A percentile compares a stretch with the other conserved stretches of the same genome.
phyloP scores from a whole-genome alignment of 345 rosid genomes.

The Brassica nigra region DNA sequence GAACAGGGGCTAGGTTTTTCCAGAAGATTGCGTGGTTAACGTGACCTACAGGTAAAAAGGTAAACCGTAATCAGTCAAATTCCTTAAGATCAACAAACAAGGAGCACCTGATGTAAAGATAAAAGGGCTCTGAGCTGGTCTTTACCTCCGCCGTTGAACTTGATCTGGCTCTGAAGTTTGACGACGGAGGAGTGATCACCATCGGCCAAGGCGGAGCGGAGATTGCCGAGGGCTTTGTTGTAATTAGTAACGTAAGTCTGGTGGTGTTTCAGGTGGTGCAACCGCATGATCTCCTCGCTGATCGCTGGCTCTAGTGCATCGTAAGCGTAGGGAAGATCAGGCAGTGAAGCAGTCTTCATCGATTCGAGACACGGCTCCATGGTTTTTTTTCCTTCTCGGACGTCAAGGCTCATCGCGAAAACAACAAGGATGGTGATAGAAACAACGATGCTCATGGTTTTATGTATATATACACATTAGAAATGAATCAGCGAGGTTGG shows the following conservation, averaged over 20 bases:
- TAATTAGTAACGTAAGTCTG: conserved; percentile 81
- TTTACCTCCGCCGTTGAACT: conserved; percentile 91
- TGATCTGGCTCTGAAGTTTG: conserved; percentile 79
- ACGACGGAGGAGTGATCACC: conserved; percentile 71
- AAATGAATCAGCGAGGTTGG: neutral
- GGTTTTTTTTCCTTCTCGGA: conserved; percentile 1
- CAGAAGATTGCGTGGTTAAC: conserved; percentile 91
- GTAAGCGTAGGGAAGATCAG: conserved; percentile 88
- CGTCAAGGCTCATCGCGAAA: conserved; percentile 10
- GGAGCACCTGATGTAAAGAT: neutral
- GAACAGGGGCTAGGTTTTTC: conserved; percentile 74
- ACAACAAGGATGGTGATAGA: neutral
- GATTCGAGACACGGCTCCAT: conserved; percentile 41
- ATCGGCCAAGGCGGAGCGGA: conserved; percentile 59
- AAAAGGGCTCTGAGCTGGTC: neutral
- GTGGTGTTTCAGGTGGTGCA: conserved; percentile 97
- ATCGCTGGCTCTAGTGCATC: conserved; percentile 87
- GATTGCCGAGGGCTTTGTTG: conserved; percentile 77
- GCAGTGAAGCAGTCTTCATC: conserved; percentile 65
- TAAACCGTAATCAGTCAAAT: neutral
- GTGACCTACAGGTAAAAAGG: conserved; percentile 58
- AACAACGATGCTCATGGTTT: conserved; percentile 19
- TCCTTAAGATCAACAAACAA: neutral
- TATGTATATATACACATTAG: neutral
- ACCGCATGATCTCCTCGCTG: conserved; percentile 89